Evolutionary conservation across 306 rosid species (phyloP).

Genomic region (Pyrus pyrifolia): DNA sequence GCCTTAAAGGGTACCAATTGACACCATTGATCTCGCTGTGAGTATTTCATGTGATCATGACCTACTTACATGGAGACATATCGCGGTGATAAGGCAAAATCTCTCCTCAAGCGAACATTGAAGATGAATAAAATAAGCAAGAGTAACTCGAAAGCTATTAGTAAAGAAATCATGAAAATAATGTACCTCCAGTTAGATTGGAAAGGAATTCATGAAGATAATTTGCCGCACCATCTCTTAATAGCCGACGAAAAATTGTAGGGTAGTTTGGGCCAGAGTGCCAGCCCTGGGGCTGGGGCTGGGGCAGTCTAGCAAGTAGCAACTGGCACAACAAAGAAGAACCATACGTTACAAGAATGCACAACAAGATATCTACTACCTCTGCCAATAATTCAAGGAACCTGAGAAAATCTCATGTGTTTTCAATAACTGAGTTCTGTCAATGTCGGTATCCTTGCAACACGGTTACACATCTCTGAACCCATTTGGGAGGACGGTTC

Average conservation of each 20-base stretch:
- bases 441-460: slow-evolving; percentile 1
- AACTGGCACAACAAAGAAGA: neutral
- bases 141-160: neutral
- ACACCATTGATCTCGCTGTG: too few relatives aligned
- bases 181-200: too few relatives aligned
- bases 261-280: neutral
- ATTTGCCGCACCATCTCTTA: too few relatives aligned
- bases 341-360: neutral
- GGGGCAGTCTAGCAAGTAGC: neutral
- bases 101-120: too few relatives aligned
- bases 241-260: too few relatives aligned
- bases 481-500: neutral
- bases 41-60: too few relatives aligned
- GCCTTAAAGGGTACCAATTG: too few relatives aligned
- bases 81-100: too few relatives aligned
- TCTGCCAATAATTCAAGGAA: neutral
- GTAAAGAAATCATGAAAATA: neutral
- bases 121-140: too few relatives aligned
- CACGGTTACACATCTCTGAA: neutral
- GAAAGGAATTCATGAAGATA: too few relatives aligned
- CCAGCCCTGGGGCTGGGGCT: neutral
- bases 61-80: too few relatives aligned
- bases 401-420: neutral
- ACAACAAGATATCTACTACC: neutral
- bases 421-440: neutral